These are phyloP conservation scores for Cyclocybe aegerita DNA, from an alignment of 768 basidiomycete genomes.

Conservation along the genomic window DNA sequence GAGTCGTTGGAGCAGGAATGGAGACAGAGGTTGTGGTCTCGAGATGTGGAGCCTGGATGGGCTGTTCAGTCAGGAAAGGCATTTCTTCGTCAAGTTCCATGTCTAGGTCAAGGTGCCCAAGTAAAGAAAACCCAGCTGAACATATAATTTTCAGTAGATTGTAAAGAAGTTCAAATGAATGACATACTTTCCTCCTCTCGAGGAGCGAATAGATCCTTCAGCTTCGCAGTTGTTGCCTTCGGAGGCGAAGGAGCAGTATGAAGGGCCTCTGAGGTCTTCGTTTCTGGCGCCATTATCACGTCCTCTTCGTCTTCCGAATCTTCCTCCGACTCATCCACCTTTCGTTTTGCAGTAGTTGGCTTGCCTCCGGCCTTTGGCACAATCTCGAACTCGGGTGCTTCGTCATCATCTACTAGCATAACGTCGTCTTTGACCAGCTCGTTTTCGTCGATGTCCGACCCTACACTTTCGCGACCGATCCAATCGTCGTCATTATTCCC, in stretches of 20 bases:
- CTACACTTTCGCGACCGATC: conserved; percentile 58
- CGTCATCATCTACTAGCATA: conserved; percentile 21
- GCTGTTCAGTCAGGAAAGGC: conserved; percentile 23
- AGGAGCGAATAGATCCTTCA: conserved; percentile 77
- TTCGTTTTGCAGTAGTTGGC: conserved; percentile 5
- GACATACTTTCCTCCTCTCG: conserved; percentile 58
- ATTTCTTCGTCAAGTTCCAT: conserved; percentile 66
- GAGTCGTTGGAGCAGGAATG: conserved; percentile 6
- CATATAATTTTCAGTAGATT: neutral
- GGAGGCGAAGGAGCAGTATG: neutral
- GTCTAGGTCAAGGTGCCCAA: conserved; percentile 73
- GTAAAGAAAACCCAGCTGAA: conserved; percentile 70
- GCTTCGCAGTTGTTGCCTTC: conserved; percentile 25
- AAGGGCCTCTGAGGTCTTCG: conserved; percentile 1
- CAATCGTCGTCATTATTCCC: conserved; percentile 52
- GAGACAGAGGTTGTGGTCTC: conserved; percentile 10
- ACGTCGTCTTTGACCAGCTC: conserved; percentile 25
- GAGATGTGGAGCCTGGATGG: conserved; percentile 1
- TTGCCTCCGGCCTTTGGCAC: conserved; percentile 29
- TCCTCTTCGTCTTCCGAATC: conserved; percentile 5
- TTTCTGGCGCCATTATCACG: conserved; percentile 9
- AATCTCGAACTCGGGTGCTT: conserved; percentile 30
- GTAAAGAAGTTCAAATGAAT: neutral
- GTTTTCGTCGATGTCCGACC: conserved; percentile 53
- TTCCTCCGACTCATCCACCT: no score